Evolutionary conservation across 306 rosid species (phyloP), one percentile per base, ranked within the genome.

Genomic region (Trichosanthes cucumerina): DNA sequence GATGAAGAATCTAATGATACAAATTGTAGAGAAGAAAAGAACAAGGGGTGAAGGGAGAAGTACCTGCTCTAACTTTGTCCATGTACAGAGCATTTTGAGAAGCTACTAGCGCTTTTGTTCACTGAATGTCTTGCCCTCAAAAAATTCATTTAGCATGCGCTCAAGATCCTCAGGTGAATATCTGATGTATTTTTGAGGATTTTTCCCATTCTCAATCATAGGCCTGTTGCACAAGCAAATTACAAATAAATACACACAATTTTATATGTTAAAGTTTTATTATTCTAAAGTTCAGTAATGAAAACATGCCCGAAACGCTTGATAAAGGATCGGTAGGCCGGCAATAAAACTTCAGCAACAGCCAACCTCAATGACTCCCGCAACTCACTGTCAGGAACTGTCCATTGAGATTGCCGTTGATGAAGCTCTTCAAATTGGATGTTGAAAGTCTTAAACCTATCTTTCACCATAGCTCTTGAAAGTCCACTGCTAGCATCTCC

Each of bases 401-500:
- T 96, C 98, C 99, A 92, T 81, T 92, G 98, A 46, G 97, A 91
- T 79, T 92, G 99, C 81, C 98, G 89, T 81, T 88, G 90, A 88
- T 96, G 97, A 77, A 91, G 79, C 82, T 92, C 99, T 72, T 92
- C 98, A 84, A 96, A 88, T 79, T 96, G 99, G 60, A 54, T 10
- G 59, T 96, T 92, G 81, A 96, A 96, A 44, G 91, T 88, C 88
- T 92, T 96, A 84, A 92, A 92, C 81, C 93, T 89, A 49, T 92
- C 99, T 80, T 91, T 96, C 47, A 96, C 83, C 79, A 23, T 18
- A 58, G 92, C 84, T 88, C 96, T 96, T 79, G 98, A 90, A 24
- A 92, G 85, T 82, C 91, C 90, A 73, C 93, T 76, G 36, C 33
- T 73, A 65, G 82, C 85, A 23, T 88, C 96, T 53, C 73, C 73